Evolutionary conservation across 1,284 basidiomycete genomes (phyloP).

Genomic region (Athelia sp.): DNA sequence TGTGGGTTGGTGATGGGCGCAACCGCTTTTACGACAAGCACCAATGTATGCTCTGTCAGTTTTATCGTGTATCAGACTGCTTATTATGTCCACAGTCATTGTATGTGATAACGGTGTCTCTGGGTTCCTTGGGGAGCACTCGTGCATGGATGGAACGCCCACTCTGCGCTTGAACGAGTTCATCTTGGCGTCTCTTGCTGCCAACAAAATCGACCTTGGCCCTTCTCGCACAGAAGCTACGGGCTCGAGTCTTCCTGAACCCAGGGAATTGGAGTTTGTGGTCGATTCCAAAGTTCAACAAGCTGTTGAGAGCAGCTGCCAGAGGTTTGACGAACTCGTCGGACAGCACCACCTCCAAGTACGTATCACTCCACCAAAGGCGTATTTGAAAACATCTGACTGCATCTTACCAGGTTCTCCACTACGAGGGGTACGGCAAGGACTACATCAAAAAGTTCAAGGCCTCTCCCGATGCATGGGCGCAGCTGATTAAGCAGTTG

Average conservation of each 20-base stretch:
- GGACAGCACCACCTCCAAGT: constrained; percentile 80
- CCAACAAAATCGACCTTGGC: constrained; percentile 74
- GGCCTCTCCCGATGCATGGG: constrained; percentile 92
- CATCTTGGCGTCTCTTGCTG: constrained; percentile 73
- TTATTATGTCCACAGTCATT: constrained; percentile 59
- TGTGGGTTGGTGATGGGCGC: constrained; percentile 90
- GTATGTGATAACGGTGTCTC: constrained; percentile 93
- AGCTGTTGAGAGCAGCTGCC: constrained; percentile 52
- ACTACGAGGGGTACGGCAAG: constrained; percentile 94
- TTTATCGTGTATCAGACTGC: not conserved
- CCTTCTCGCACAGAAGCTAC: constrained; percentile 36
- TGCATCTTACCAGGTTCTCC: constrained; percentile 49
- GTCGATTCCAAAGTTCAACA: constrained; percentile 55
- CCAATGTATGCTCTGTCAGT: constrained; percentile 75
- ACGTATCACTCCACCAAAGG: constrained; percentile 14
- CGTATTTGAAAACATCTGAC: too few species aligned
- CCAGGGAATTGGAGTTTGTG: constrained; percentile 71
- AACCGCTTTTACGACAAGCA: constrained; percentile 99
- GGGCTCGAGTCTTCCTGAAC: constrained; percentile 44
- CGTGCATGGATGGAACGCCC: constrained; percentile 95
- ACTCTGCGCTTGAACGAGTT: constrained; percentile 97
- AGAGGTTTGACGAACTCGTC: constrained; percentile 77
- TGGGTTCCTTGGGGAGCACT: constrained; percentile 88
- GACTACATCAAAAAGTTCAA: constrained; percentile 85
- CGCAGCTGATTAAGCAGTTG: constrained; percentile 92